A percentile compares a stretch with the other conserved stretches of the same genome.
phyloP scores from a whole-genome alignment of 2,329 filamentous ascomycete species.

The Aphanoascus verrucosus region DNA sequence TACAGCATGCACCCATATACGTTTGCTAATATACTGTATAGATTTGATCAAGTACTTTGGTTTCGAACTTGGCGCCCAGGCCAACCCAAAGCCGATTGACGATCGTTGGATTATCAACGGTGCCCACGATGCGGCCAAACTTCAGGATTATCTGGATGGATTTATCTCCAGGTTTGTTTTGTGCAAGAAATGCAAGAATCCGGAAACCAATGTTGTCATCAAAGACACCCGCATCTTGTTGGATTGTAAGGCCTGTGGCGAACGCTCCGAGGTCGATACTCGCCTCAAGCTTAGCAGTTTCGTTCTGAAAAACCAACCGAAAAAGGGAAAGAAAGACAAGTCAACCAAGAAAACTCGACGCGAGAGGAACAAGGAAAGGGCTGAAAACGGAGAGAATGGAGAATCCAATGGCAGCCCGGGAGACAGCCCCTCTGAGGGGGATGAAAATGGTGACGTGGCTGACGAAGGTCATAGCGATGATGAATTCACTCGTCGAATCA shows the following conservation, averaged over 20 bases:
- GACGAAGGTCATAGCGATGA: slow-evolving; percentile 75
- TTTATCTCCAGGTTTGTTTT: slow-evolving; percentile 99
- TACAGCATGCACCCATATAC: background rate
- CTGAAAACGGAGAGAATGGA: slow-evolving; percentile 44
- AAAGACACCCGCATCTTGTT: slow-evolving; percentile 86
- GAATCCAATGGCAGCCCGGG: slow-evolving; percentile 52
- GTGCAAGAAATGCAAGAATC: slow-evolving; percentile 99
- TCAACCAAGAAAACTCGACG: slow-evolving; percentile 77
- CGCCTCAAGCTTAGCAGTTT: slow-evolving; percentile 94
- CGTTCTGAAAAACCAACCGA: slow-evolving; percentile 89
- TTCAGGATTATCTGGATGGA: slow-evolving; percentile 95
- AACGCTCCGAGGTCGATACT: slow-evolving; percentile 80
- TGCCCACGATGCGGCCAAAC: slow-evolving; percentile 85
- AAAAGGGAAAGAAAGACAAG: slow-evolving; percentile 91
- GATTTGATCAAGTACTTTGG: slow-evolving; percentile 99
- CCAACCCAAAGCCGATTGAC: slow-evolving; percentile 92
- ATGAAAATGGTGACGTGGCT: slow-evolving; percentile 55
- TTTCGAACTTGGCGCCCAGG: slow-evolving; percentile 96
- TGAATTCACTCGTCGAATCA: slow-evolving; percentile 71
- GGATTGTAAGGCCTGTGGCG: slow-evolving; percentile 97
- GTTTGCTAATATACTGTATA: slow-evolving; percentile 17
- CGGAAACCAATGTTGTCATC: slow-evolving; percentile 90
- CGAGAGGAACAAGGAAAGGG: slow-evolving; percentile 66
- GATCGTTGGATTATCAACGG: slow-evolving; percentile 99
- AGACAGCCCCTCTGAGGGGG: slow-evolving; percentile 53